Evolutionary conservation across 371 early-diverging fungal species (phyloP), one percentile per base, ranked within the genome.

Genomic region (Basidiobolus meristosporus): DNA sequence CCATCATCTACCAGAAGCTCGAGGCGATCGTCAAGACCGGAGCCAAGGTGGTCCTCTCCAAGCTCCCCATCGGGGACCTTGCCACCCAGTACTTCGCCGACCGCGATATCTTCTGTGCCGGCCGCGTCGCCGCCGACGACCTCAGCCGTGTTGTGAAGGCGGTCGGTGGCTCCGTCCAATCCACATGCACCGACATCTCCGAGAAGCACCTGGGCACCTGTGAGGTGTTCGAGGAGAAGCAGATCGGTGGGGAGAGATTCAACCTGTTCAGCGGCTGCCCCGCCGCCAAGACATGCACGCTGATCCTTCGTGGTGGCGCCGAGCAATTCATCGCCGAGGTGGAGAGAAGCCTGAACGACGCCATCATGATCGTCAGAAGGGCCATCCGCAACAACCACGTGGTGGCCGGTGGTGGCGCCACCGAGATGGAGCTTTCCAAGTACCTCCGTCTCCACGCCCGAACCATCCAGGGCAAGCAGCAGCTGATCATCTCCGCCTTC

Each of bases 71-170:
- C 52, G 99, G 99, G 51, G 99, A 99, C 60, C 71, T 99, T 51
- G 99, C 99, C 29, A 99, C 99, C 15, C 99, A 99, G 61, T 99
- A 97, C 73, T 99, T 99, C 76, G 99, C 99, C 44, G 98, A 93
- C 57, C 82, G 98, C 40, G 84, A 89, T 55, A 90, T 99, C 52
- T 99, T 99, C 70, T 98, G 98, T 60, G 98, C 99, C 34, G 99
- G 99, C 31, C 84, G 99, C 52, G 98, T 99, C 22, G 59, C 92
- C 21, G 73, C 74, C 51, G 89, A 84, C 41, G 98, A 99, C 55
- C 63, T 98, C 51, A 68, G 70, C 35, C 86, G 99, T 51, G 89
- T 98, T 28, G 79, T 86, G 45, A 73, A 84, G 56, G 96, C 97
- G 36, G 93, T 92, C 18, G 98, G 98, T 51, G 97, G 98, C 33